Conservation (phyloP, 208 protist genomes). For the Herpetomonas tarakana region DNA sequence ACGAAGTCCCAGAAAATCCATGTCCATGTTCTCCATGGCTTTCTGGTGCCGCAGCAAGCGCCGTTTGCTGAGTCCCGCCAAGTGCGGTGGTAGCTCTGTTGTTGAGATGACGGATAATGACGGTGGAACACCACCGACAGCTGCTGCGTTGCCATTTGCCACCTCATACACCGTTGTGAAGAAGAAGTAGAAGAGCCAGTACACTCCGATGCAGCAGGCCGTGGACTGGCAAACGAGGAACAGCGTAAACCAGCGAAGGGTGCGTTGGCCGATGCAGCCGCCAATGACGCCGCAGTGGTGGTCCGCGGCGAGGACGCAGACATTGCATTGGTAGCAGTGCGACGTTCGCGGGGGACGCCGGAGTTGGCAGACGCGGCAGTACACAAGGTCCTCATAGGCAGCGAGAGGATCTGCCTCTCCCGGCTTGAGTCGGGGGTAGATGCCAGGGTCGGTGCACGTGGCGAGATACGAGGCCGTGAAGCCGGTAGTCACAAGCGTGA, state of each 20-base stretch:
- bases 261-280: constrained; percentile 72
- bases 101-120: neutral
- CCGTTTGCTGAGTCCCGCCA: neutral
- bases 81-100: neutral
- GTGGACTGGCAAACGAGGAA: constrained; percentile 42
- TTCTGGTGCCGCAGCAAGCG: neutral
- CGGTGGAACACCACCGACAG: no score
- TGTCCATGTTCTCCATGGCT: constrained; percentile 14
- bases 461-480: constrained; percentile 32
- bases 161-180: constrained; percentile 6
- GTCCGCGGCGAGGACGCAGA: constrained; percentile 82
- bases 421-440: constrained; percentile 39
- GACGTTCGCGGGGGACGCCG: constrained; percentile 49
- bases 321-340: constrained; percentile 78
- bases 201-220: constrained; percentile 29
- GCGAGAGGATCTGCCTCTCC: constrained; percentile 21
- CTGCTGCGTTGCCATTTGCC: neutral
- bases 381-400: constrained; percentile 16
- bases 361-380: constrained; percentile 58
- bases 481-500: constrained; percentile 14
- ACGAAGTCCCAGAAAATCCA: constrained; percentile 15
- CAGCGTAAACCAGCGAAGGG: constrained; percentile 69
- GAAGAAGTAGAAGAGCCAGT: constrained; percentile 30
- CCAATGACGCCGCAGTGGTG: constrained; percentile 81
- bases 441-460: constrained; percentile 43